Conservation (phyloP, 2,329 filamentous ascomycete species). For the Aspergillus ochraceus region DNA sequence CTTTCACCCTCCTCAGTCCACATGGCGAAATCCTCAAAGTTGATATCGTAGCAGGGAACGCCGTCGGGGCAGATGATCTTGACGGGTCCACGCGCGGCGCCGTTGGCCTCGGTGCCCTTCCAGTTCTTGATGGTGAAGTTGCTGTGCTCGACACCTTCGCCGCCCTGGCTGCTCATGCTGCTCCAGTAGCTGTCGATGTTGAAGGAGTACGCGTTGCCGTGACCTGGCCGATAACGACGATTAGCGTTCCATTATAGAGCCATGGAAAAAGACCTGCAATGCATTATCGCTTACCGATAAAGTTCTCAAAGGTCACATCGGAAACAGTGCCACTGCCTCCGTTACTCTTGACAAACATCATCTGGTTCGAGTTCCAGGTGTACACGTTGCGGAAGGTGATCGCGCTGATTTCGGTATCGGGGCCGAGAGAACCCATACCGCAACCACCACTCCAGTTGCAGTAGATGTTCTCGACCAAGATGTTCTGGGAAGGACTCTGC, state of each 20-base stretch:
- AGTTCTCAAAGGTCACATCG: constrained; percentile 56
- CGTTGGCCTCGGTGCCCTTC: constrained; percentile 54
- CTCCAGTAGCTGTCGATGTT: constrained; percentile 58
- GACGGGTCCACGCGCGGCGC: constrained; percentile 53
- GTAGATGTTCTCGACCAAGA: constrained; percentile 61
- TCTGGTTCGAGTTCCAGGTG: constrained; percentile 59
- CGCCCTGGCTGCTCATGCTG: constrained; percentile 41
- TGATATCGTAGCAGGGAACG: constrained; percentile 55
- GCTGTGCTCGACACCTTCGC: constrained; percentile 53
- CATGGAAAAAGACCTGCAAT: background rate
- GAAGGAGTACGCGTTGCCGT: constrained; percentile 58
- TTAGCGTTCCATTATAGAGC: background rate
- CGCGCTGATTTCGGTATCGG: constrained; percentile 51
- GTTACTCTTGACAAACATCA: constrained; percentile 63
- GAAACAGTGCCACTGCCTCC: constrained; percentile 56
- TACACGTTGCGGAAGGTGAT: constrained; percentile 59
- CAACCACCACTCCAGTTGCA: constrained; percentile 64
- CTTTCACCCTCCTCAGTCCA: constrained; percentile 27
- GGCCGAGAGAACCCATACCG: constrained; percentile 57
- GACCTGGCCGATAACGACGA: constrained; percentile 41
- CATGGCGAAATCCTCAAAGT: constrained; percentile 54
- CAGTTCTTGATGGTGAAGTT: constrained; percentile 57
- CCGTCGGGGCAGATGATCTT: constrained; percentile 53
- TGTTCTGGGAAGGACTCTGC: constrained; percentile 51
- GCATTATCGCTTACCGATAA: constrained; percentile 40